phyloP scores from a whole-genome alignment of 2,329 filamentous ascomycete species.

The Colletotrichum liriopes region DNA sequence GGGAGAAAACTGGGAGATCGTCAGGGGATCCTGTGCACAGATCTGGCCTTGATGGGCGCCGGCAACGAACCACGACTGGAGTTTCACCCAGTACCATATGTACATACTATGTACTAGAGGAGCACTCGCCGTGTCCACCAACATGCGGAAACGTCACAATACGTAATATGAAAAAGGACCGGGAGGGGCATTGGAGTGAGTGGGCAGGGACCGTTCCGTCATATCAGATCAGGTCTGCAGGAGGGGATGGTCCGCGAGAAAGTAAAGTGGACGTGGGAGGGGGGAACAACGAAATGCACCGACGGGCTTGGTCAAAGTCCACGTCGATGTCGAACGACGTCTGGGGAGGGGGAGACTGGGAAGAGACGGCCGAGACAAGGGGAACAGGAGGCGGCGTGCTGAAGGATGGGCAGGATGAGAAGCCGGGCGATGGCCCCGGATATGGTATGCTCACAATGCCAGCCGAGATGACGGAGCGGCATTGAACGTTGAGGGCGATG shows the following conservation, averaged over 20 bases:
- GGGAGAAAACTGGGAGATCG: constrained; percentile 12
- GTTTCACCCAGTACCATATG: constrained; percentile 12
- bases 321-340: constrained; percentile 17
- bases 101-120: not conserved
- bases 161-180: not conserved
- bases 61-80: constrained; percentile 8
- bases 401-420: not conserved
- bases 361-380: not conserved
- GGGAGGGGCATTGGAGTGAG: not conserved
- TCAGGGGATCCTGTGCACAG: constrained; percentile 37
- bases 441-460: not conserved
- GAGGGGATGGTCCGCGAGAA: constrained; percentile 9
- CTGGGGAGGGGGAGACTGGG: constrained; percentile 10
- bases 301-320: not conserved
- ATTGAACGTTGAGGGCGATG: not conserved
- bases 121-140: not conserved
- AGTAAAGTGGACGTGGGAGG: not conserved
- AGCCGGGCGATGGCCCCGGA: not conserved
- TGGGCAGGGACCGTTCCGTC: constrained; percentile 4
- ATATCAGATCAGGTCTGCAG: constrained; percentile 31
- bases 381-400: not conserved
- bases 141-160: not conserved
- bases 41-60: constrained; percentile 27
- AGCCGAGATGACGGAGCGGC: not conserved
- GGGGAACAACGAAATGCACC: not conserved